phyloP scores from a whole-genome alignment of 2,329 filamentous ascomycete genomes.

The Xylaria sp. region DNA sequence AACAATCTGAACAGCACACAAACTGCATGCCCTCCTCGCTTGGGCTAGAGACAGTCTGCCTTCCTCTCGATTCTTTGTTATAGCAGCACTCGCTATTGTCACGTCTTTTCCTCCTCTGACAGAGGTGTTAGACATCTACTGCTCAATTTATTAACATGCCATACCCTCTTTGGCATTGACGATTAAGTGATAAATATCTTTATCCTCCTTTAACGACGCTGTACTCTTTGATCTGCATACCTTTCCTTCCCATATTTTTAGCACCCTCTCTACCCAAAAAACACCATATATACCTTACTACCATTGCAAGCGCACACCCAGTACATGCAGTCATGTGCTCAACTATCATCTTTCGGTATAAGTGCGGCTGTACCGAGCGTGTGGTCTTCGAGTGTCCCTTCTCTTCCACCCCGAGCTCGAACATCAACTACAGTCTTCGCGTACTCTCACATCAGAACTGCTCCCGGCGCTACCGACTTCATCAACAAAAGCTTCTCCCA shows the following conservation, averaged over 20 bases:
- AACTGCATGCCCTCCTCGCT: background rate
- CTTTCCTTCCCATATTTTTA: background rate
- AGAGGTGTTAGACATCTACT: background rate
- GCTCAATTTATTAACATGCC: background rate
- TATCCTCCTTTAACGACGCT: background rate
- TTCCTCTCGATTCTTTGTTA: background rate
- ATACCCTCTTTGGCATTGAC: background rate
- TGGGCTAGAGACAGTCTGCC: background rate
- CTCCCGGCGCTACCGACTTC: slow-evolving; percentile 22
- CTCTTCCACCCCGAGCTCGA: background rate
- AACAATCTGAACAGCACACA: background rate
- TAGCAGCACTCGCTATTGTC: background rate
- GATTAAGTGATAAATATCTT: background rate
- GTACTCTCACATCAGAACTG: slow-evolving; percentile 11
- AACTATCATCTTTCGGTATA: slow-evolving; percentile 42
- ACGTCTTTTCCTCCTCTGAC: background rate
- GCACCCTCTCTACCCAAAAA: background rate
- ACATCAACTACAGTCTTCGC: background rate
- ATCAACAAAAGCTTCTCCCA: slow-evolving; percentile 19
- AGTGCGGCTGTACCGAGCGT: slow-evolving; percentile 43
- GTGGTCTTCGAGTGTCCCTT: slow-evolving; percentile 40
- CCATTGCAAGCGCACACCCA: background rate
- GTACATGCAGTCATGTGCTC: slow-evolving; percentile 40
- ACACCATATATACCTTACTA: background rate
- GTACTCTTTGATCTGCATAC: background rate